Conservation (phyloP, 225 moss, liverwort and hornwort genomes). For the Marchantia polymorpha region DNA sequence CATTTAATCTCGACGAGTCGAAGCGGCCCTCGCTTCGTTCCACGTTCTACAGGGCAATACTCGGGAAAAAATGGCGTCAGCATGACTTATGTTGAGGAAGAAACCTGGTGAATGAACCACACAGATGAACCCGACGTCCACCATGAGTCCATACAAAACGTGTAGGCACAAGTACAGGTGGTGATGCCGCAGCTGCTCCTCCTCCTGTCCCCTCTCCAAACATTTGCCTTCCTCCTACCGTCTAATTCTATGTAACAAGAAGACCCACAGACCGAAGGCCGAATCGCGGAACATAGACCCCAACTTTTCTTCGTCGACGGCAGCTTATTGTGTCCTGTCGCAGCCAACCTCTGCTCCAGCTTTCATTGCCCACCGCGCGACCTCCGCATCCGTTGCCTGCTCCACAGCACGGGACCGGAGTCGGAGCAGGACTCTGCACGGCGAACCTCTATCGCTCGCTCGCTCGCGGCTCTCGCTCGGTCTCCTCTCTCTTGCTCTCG, state of each 20-base stretch:
- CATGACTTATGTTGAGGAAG: background rate
- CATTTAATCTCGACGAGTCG: background rate
- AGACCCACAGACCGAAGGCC: slow-evolving; percentile 21
- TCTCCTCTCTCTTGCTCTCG: background rate
- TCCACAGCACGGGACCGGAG: background rate
- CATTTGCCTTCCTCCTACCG: slow-evolving; percentile 62
- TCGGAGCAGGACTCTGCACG: background rate
- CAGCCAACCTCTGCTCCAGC: background rate
- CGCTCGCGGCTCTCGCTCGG: background rate
- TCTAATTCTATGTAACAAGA: slow-evolving; percentile 23
- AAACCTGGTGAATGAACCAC: slow-evolving; percentile 87
- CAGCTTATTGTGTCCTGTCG: background rate
- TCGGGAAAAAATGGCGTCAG: background rate
- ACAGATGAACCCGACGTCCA: slow-evolving; percentile 86
- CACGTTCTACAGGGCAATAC: background rate
- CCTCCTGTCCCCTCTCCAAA: slow-evolving; percentile 71
- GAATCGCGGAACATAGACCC: slow-evolving; percentile 46
- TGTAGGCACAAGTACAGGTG: slow-evolving; percentile 83
- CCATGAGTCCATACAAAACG: slow-evolving; percentile 96
- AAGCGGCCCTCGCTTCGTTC: background rate
- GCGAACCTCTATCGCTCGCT: background rate
- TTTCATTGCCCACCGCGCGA: background rate
- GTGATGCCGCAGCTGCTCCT: slow-evolving; percentile 57
- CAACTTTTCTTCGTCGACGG: slow-evolving; percentile 11
- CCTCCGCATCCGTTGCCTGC: background rate